Base-by-base conservation (phyloP, 2,329 filamentous ascomycete species). In the Ramularia endophylla region DNA sequence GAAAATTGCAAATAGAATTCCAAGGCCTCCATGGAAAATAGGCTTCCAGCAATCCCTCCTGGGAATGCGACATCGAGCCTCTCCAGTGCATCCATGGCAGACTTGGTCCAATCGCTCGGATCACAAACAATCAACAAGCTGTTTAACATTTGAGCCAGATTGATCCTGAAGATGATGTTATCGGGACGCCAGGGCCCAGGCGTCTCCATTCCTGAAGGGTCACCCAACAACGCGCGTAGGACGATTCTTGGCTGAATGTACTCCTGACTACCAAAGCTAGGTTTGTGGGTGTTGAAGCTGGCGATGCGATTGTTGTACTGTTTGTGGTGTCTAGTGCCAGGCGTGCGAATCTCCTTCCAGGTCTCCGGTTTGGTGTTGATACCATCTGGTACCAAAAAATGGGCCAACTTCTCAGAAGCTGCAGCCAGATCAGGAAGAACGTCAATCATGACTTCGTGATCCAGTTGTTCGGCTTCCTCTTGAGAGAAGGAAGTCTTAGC, bases 401-500 rank as follows among this genome's bases (percentile, higher is more conserved):
- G 42, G 5, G 58, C 43, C 3, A 67, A 32, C 16, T 48, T 44
- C 4, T 57, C 51, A 6, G 60, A 54, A 6, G 55, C 52, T 7
- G 29, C 27, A 11, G 52, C 49, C 3, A 73, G 56, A 41, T 64
- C 61, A 16, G 61, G 60, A 20, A 73, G 47, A 15, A 61, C 58
- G 35, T 64, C 65, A 4, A 69, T 37, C 33, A 73, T 68, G 27
- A 61, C 51, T 22, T 65, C 65, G 3, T 60, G 40, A 31, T 72
- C 65, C 8, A 73, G 54, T 8, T 63, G 57, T 17, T 63, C 58
- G 19, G 67, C 58, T 39, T 71, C 67, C 27, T 65, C 63, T 43
- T 63, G 61, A 5, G 69, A 70, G 41, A 68, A 67, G 2, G 68
- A 68, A 0, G 68, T 68, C 31, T 67, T 67, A 4, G 65, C 66